phyloP scores from a whole-genome alignment of 2,329 filamentous ascomycete genomes.

The Verticillium nonalfalfae region DNA sequence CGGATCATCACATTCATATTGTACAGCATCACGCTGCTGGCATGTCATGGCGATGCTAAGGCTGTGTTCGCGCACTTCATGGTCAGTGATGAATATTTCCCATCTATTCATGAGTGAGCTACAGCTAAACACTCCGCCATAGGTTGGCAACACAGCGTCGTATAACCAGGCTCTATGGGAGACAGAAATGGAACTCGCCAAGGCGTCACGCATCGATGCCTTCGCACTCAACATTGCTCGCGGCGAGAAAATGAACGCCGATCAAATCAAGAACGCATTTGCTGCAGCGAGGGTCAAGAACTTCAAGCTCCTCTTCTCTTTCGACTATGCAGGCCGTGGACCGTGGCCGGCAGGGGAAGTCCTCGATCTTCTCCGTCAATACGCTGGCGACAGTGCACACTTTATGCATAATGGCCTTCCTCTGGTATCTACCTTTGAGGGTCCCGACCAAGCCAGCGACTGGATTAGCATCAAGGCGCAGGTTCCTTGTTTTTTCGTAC shows the following conservation, averaged over 20 bases:
- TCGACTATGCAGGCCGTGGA: conserved; percentile 10
- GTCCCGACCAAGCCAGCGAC: conserved; percentile 29
- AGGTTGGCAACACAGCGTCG: conserved; percentile 10
- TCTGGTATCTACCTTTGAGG: conserved; percentile 37
- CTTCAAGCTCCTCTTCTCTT: conserved; percentile 9
- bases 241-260: conserved; percentile 8
- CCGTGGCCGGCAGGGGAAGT: conserved; percentile 7
- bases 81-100: not conserved
- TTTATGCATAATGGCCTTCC: conserved; percentile 19
- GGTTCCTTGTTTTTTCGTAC: conserved; percentile 34
- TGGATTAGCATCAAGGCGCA: conserved; percentile 34
- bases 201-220: conserved; percentile 26
- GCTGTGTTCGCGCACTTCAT: not conserved
- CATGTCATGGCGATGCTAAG: not conserved
- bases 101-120: not conserved
- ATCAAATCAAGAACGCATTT: conserved; percentile 8
- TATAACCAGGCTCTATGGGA: conserved; percentile 35
- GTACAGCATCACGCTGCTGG: too few relatives aligned
- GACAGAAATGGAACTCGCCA: conserved; percentile 37
- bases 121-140: not conserved
- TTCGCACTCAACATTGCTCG: conserved; percentile 16
- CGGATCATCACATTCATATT: too few relatives aligned
- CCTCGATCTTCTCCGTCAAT: conserved; percentile 5
- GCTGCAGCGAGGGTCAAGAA: conserved; percentile 3
- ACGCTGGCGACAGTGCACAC: conserved; percentile 6